phyloP scores from a whole-genome alignment of 331 rosid species.

The Quercus tomentella region DNA sequence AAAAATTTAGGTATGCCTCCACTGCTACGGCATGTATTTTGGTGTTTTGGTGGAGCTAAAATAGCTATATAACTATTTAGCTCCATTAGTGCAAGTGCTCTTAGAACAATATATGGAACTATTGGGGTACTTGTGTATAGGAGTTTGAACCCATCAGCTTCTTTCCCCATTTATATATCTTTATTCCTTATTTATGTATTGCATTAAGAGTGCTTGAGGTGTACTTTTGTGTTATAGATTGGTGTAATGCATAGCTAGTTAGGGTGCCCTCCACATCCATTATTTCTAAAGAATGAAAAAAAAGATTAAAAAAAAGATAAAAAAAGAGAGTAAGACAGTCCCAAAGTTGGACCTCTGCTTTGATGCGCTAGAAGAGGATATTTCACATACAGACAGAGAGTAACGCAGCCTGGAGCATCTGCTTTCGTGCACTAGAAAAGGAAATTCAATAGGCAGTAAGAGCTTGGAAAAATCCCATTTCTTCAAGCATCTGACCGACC shows the following conservation, averaged over 20 bases:
- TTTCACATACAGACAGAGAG: not conserved
- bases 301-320: no score
- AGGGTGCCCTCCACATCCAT: not conserved
- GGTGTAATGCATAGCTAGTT: not conserved
- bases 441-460: not conserved
- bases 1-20: no score
- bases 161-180: no score
- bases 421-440: not conserved
- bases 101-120: no score
- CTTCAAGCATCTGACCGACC: not conserved
- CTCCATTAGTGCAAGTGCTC: no score
- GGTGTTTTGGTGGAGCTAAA: no score
- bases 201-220: no score
- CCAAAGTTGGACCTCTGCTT: not conserved
- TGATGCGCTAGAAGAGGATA: not conserved
- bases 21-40: no score
- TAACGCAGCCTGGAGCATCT: not conserved
- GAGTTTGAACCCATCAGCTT: no score
- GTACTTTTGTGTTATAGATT: not conserved
- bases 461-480: not conserved
- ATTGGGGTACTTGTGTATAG: no score
- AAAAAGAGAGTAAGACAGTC: not conserved
- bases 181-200: no score
- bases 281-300: not conserved
- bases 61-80: no score